These are phyloP conservation scores for Penicillium sp. DNA, from an alignment of 2,329 filamentous ascomycete species.

Conservation along the genomic window DNA sequence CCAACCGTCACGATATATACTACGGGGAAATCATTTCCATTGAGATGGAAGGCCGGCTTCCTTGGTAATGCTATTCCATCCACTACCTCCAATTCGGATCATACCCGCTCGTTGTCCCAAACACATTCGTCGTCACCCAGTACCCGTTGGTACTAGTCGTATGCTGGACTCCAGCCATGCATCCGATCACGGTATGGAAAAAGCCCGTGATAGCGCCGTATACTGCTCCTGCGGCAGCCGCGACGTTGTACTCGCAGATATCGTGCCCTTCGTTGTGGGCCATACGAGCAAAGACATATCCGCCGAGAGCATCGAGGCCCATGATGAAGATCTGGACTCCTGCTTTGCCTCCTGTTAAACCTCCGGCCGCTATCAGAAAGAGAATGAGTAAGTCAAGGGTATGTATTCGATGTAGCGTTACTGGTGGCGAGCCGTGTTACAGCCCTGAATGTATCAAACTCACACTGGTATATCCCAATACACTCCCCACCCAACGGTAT, in stretches of 20 bases:
- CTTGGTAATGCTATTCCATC: no score
- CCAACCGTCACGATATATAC: no score
- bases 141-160: slow-evolving; percentile 12
- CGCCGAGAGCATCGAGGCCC: slow-evolving; percentile 18
- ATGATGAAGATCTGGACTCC: slow-evolving; percentile 10
- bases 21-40: no score
- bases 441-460: background rate
- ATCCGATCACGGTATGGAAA: slow-evolving; percentile 18
- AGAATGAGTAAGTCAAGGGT: background rate
- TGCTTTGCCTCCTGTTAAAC: slow-evolving; percentile 10
- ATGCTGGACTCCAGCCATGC: slow-evolving; percentile 6
- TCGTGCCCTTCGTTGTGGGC: slow-evolving; percentile 20
- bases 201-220: slow-evolving; percentile 19
- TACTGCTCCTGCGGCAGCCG: slow-evolving; percentile 19
- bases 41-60: no score
- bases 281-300: slow-evolving; percentile 25
- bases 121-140: slow-evolving; percentile 13
- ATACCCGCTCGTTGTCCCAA: slow-evolving; percentile 15
- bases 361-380: slow-evolving; percentile 12
- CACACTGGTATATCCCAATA: slow-evolving; percentile 20
- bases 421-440: background rate
- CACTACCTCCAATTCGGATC: slow-evolving; percentile 9
- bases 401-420: background rate
- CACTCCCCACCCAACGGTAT: slow-evolving; percentile 19
- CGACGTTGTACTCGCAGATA: slow-evolving; percentile 19